Conservation (phyloP, 441 rosid genomes). For the Pelargonium fulgidum region DNA sequence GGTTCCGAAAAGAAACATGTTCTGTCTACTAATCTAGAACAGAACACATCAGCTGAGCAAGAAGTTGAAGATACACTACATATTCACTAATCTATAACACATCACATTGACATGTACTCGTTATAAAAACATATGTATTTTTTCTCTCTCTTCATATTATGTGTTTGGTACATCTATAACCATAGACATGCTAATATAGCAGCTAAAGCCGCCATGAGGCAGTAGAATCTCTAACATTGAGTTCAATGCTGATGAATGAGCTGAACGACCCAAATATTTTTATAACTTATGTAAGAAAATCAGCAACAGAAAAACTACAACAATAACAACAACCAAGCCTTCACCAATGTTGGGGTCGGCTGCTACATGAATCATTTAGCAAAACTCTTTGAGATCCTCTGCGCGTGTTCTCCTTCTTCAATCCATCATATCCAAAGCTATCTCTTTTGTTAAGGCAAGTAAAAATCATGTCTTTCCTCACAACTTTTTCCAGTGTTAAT, state of each 20-base stretch:
- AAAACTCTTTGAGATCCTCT: too few species aligned
- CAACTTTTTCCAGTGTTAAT: too few species aligned
- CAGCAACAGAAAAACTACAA: neutral
- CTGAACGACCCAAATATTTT: neutral
- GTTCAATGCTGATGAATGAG: neutral
- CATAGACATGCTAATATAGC: too few species aligned
- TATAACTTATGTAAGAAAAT: neutral
- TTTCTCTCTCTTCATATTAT: neutral
- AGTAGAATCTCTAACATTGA: neutral
- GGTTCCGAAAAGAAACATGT: neutral
- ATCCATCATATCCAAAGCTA: too few species aligned
- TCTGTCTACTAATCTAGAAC: neutral
- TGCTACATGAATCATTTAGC: too few species aligned
- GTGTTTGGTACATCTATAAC: too few species aligned
- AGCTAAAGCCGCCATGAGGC: neutral
- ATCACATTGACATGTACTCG: neutral
- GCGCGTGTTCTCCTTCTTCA: too few species aligned
- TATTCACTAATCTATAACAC: neutral
- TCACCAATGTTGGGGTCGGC: too few species aligned
- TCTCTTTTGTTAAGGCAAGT: too few species aligned
- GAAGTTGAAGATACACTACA: neutral
- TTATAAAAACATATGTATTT: neutral
- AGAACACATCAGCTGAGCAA: neutral
- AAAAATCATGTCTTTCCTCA: too few species aligned
- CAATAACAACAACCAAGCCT: too few species aligned